phyloP scores from a whole-genome alignment of 2,329 filamentous ascomycete species.

The Microcyclospora tardicrescens region DNA sequence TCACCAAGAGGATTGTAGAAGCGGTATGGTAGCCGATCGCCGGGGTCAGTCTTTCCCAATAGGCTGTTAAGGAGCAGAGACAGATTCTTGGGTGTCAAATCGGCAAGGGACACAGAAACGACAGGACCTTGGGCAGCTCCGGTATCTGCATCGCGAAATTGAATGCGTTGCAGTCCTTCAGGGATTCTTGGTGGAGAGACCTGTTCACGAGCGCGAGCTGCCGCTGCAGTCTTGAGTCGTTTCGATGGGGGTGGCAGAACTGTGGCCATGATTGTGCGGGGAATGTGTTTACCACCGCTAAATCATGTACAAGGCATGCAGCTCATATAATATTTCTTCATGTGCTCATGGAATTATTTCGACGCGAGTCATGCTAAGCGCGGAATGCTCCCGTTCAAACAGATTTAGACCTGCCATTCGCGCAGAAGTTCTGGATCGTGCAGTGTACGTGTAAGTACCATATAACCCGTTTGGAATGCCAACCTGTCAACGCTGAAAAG shows the following conservation, averaged over 20 bases:
- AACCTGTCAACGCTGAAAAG: too few species aligned
- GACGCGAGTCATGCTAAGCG: too few species aligned
- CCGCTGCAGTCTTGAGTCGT: conserved; percentile 63
- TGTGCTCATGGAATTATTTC: too few species aligned
- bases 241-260: conserved; percentile 75
- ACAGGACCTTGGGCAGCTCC: conserved; percentile 55
- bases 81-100: conserved; percentile 80
- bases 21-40: conserved; percentile 52
- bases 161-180: conserved; percentile 54
- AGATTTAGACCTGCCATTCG: too few species aligned
- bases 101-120: conserved; percentile 65
- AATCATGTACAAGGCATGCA: too few species aligned
- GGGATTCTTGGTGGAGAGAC: conserved; percentile 54
- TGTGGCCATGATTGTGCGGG: conserved; percentile 52
- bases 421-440: too few species aligned
- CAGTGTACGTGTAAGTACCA: too few species aligned
- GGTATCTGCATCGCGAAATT: conserved; percentile 73
- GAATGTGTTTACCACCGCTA: too few species aligned
- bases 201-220: conserved; percentile 59
- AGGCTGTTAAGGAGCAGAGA: conserved; percentile 77
- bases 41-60: conserved; percentile 49
- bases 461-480: too few species aligned
- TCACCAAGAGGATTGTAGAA: conserved; percentile 41
- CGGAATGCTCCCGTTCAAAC: too few species aligned
- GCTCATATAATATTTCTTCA: too few species aligned